phyloP scores from a whole-genome alignment of 306 rosid genomes.

The Quercus suber region DNA sequence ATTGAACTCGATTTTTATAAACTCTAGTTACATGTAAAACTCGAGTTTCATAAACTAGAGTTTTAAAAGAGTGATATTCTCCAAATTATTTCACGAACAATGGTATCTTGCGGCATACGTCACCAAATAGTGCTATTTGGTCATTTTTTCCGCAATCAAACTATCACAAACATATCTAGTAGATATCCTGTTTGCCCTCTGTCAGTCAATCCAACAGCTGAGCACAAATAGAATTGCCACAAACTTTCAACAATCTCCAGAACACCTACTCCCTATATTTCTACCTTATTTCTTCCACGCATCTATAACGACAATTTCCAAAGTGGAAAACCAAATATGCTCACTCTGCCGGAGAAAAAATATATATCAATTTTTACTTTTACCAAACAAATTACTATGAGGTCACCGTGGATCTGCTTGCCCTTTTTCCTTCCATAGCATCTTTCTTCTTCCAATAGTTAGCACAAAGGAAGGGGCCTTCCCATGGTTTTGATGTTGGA shows the following conservation, averaged over 20 bases:
- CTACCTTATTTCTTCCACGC: conserved; percentile 70
- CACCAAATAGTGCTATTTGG: too few species aligned
- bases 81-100: neutral
- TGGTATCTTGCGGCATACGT: conserved; percentile 8
- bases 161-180: conserved; percentile 42
- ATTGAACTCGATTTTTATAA: too few species aligned
- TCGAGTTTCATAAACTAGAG: too few species aligned
- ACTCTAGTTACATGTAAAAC: too few species aligned
- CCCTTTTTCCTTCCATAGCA: conserved; percentile 95
- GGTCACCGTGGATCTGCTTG: conserved; percentile 52
- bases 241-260: conserved; percentile 44
- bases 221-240: conserved; percentile 59
- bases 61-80: too few species aligned
- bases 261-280: conserved; percentile 47
- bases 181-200: conserved; percentile 41
- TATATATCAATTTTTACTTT: conserved; percentile 44
- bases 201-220: conserved; percentile 74
- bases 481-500: conserved; percentile 81
- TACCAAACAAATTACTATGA: conserved; percentile 51
- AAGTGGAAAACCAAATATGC: conserved; percentile 51
- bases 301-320: conserved; percentile 44
- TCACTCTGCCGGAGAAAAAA: conserved; percentile 68
- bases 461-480: conserved; percentile 87
- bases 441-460: conserved; percentile 82
- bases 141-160: conserved; percentile 44